Evolutionary conservation across 441 rosid species (phyloP).

Genomic region (Brassica hybrid): DNA sequence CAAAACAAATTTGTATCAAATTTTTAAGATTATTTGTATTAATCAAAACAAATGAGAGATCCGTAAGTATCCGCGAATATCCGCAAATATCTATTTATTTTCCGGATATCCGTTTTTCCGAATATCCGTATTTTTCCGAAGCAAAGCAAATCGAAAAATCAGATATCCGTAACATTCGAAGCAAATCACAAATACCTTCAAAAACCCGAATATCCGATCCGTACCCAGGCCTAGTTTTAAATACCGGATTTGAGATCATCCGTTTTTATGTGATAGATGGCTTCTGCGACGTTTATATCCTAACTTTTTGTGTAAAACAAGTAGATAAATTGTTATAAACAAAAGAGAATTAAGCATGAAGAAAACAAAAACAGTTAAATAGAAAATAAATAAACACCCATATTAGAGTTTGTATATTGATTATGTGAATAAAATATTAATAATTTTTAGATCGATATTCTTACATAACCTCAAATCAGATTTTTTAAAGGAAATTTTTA

Average conservation of each 20-base stretch:
- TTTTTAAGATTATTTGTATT: too few species aligned
- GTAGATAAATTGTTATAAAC: not conserved
- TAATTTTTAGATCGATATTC: not conserved
- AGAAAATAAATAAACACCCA: not conserved
- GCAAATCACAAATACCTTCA: too few species aligned
- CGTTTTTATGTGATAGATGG: not conserved
- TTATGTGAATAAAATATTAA: not conserved
- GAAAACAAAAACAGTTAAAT: not conserved
- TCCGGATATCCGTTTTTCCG: too few species aligned
- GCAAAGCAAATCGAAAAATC: too few species aligned
- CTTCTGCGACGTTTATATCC: not conserved
- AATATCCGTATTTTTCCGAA: too few species aligned
- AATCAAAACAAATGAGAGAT: too few species aligned
- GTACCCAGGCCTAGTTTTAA: too few species aligned
- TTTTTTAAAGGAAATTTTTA: not conserved
- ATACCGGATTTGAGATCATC: constrained; percentile 7
- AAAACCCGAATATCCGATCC: too few species aligned
- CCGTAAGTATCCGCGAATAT: too few species aligned
- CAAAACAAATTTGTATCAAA: too few species aligned
- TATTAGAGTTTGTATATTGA: not conserved
- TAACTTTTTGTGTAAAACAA: not conserved
- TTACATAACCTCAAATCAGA: not conserved
- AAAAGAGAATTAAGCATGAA: not conserved
- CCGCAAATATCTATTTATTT: too few species aligned
- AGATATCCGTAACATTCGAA: too few species aligned